Evolutionary conservation across 2,329 filamentous ascomycete genomes (phyloP).

Genomic region (Penicillium brasilianum): DNA sequence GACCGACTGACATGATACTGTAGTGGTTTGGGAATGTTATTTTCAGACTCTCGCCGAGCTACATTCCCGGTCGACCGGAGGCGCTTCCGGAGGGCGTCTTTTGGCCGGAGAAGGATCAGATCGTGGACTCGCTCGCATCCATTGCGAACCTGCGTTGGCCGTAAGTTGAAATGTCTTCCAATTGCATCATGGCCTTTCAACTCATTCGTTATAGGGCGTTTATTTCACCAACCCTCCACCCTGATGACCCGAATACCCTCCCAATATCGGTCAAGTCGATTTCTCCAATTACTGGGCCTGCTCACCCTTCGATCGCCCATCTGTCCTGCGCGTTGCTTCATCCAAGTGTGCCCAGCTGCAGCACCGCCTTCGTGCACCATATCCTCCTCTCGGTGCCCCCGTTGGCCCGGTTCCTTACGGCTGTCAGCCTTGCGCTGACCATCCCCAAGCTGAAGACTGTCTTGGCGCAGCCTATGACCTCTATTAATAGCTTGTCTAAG

Average conservation of each 20-base stretch:
- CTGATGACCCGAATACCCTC: constrained; percentile 61
- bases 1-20: constrained; percentile 1
- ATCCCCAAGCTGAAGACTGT: constrained; percentile 71
- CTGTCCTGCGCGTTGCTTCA: constrained; percentile 91
- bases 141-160: constrained; percentile 87
- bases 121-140: constrained; percentile 79
- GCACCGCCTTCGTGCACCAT: constrained; percentile 84
- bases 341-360: constrained; percentile 83
- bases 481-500: constrained; percentile 69
- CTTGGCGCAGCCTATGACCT: constrained; percentile 70
- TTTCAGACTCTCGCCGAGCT: constrained; percentile 72
- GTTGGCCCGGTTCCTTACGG: constrained; percentile 71
- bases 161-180: constrained; percentile 53
- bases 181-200: not conserved
- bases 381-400: constrained; percentile 82
- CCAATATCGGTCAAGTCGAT: constrained; percentile 72
- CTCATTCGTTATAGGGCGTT: constrained; percentile 62
- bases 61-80: constrained; percentile 74
- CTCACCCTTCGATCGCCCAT: constrained; percentile 83
- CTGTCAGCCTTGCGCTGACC: constrained; percentile 70
- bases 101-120: constrained; percentile 77
- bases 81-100: constrained; percentile 68
- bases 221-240: constrained; percentile 85
- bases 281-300: constrained; percentile 77
- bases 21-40: constrained; percentile 69